Conservation (phyloP, 495 filamentous ascomycete species). For the Podospora appendiculata region DNA sequence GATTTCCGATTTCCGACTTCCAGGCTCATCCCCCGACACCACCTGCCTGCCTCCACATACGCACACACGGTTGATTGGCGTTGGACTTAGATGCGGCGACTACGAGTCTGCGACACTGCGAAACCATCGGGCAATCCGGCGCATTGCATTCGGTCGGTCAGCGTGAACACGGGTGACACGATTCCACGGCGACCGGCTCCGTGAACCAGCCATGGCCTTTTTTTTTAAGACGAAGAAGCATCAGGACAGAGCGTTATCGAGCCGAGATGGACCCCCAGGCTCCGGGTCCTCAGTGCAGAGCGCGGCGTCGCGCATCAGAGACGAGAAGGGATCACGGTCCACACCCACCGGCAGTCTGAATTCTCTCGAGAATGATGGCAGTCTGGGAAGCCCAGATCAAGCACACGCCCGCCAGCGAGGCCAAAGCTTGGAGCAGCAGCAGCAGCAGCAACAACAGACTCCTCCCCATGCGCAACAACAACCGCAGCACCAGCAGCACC, state of each 20-base stretch:
- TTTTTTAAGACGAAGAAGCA: constrained; percentile 67
- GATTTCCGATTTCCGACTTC: no score
- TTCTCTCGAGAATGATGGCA: constrained; percentile 39
- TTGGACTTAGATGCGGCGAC: constrained; percentile 7
- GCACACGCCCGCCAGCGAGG: constrained; percentile 26
- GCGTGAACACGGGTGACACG: background rate
- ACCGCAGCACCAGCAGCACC: background rate
- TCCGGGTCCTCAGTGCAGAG: constrained; percentile 24
- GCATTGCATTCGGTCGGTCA: background rate
- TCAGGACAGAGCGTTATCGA: constrained; percentile 39
- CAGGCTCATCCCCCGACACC: no score
- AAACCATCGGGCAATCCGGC: constrained; percentile 4
- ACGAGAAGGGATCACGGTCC: constrained; percentile 39
- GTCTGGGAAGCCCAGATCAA: constrained; percentile 44
- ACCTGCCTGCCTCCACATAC: no score
- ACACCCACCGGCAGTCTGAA: constrained; percentile 52
- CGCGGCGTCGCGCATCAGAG: constrained; percentile 34
- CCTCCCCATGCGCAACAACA: constrained; percentile 9
- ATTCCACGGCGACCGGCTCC: background rate
- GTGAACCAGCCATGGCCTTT: constrained; percentile 52
- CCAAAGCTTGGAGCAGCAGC: constrained; percentile 30
- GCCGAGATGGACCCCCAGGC: constrained; percentile 37
- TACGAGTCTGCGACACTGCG: constrained; percentile 1
- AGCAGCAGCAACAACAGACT: constrained; percentile 25
- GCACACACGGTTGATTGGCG: background rate